Conservation (phyloP, 805 yeast genomes). For the Helenozyma baotianmanensis region DNA sequence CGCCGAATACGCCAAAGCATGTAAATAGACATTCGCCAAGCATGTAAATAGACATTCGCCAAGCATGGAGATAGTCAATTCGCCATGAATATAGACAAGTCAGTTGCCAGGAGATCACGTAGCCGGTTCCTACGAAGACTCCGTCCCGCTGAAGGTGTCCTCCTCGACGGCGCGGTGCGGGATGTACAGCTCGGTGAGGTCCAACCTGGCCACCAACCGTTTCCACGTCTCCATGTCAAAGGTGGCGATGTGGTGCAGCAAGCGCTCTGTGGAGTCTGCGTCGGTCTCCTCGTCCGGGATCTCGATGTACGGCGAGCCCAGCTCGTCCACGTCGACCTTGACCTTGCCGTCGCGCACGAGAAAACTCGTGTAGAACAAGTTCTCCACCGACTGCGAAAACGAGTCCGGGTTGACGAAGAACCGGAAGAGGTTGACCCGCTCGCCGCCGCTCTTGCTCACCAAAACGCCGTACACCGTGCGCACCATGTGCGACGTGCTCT, state of each 20-base stretch:
- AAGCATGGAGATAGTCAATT: background rate
- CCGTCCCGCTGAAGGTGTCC: conserved; percentile 5
- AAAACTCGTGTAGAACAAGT: conserved; percentile 78
- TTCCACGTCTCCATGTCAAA: conserved; percentile 67
- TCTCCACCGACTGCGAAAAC: conserved; percentile 77
- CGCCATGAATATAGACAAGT: too few species aligned
- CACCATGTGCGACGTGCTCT: conserved; percentile 64
- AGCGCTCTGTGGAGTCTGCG: conserved; percentile 14
- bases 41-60: background rate
- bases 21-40: background rate
- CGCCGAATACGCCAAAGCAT: conserved; percentile 3
- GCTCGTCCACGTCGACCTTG: conserved; percentile 44
- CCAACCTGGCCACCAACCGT: conserved; percentile 46
- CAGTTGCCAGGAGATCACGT: too few species aligned
- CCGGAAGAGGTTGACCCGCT: conserved; percentile 52
- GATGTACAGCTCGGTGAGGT: conserved; percentile 53
- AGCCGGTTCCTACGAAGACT: background rate
- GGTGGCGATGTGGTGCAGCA: conserved; percentile 63
- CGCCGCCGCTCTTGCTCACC: conserved; percentile 19
- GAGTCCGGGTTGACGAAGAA: conserved; percentile 73
- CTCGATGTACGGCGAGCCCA: conserved; percentile 42
- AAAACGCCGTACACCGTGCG: conserved; percentile 46
- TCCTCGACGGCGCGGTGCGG: conserved; percentile 32
- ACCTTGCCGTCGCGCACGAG: conserved; percentile 69
- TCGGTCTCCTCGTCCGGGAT: conserved; percentile 20